These are phyloP conservation scores for Rhodotorula sp. DNA, from an alignment of 1,284 basidiomycete genomes.

Conservation along the genomic window DNA sequence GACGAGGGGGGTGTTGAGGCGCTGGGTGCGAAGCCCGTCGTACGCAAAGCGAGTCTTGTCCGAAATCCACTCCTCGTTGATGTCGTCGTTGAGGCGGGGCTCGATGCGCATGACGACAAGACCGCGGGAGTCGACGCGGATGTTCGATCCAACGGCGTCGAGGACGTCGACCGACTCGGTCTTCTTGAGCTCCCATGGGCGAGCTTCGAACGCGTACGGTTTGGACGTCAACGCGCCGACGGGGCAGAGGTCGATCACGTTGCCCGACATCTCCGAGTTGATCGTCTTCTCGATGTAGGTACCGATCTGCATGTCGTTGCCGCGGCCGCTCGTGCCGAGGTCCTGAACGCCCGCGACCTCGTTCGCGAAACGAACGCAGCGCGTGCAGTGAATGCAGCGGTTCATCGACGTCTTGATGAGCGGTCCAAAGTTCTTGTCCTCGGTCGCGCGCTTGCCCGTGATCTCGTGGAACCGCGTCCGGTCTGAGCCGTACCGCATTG, in stretches of 20 bases:
- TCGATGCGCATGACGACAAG: slow-evolving; percentile 97
- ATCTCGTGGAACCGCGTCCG: slow-evolving; percentile 97
- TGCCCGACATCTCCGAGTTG: slow-evolving; percentile 96
- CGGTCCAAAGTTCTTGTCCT: slow-evolving; percentile 97
- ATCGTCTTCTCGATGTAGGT: slow-evolving; percentile 98
- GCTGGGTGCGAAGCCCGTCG: slow-evolving; percentile 94
- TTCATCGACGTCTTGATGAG: slow-evolving; percentile 99
- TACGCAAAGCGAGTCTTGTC: slow-evolving; percentile 98
- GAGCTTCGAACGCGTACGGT: slow-evolving; percentile 94
- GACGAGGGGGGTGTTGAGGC: slow-evolving; percentile 86
- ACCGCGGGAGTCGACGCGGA: slow-evolving; percentile 92
- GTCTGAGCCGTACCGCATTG: slow-evolving; percentile 98
- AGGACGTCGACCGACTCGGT: slow-evolving; percentile 97
- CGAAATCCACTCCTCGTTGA: slow-evolving; percentile 99
- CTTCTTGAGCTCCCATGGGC: slow-evolving; percentile 98
- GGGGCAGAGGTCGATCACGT: slow-evolving; percentile 94
- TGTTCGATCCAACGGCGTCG: slow-evolving; percentile 97
- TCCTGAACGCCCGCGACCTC: slow-evolving; percentile 99
- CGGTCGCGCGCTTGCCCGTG: slow-evolving; percentile 93
- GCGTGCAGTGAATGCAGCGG: slow-evolving; percentile 98
- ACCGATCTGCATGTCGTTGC: slow-evolving; percentile 98
- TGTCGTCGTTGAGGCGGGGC: slow-evolving; percentile 92
- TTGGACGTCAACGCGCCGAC: slow-evolving; percentile 98
- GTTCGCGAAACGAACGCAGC: slow-evolving; percentile 98
- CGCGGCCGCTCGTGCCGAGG: slow-evolving; percentile 92